Percentiles rank a stretch among this genome's conserved stretches.
These are phyloP conservation scores for Cystobasidium pallidum DNA, from an alignment of 1,284 basidiomycete species.

Conservation along the genomic window DNA sequence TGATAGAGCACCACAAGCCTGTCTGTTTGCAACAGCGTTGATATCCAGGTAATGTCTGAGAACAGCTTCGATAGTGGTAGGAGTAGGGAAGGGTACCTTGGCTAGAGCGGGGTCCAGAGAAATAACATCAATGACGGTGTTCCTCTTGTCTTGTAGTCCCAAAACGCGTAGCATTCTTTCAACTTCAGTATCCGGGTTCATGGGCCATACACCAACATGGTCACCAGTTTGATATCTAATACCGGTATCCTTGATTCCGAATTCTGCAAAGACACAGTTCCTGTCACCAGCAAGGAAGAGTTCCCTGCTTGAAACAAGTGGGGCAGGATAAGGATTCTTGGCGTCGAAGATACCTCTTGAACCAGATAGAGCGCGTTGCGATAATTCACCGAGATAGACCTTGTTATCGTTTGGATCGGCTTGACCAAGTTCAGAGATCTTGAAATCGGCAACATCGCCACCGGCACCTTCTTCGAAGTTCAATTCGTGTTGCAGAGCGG, in stretches of 20 bases:
- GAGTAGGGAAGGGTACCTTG: conserved; percentile 97
- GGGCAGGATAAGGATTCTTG: conserved; percentile 93
- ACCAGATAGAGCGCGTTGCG: conserved; percentile 81
- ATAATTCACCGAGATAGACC: conserved; percentile 80
- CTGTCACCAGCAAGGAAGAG: conserved; percentile 80
- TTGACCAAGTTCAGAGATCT: conserved; percentile 68
- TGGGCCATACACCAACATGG: conserved; percentile 96
- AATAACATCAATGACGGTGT: conserved; percentile 84
- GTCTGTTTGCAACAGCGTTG: conserved; percentile 87
- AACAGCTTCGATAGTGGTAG: conserved; percentile 91
- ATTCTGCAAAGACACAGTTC: conserved; percentile 94
- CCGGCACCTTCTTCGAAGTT: conserved; percentile 93
- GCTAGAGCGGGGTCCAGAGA: conserved; percentile 96
- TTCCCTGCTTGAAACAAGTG: conserved; percentile 75
- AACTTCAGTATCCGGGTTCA: conserved; percentile 89
- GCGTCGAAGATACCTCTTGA: conserved; percentile 93
- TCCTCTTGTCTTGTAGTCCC: conserved; percentile 69
- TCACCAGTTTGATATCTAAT: conserved; percentile 99
- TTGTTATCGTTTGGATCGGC: conserved; percentile 67
- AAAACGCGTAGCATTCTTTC: conserved; percentile 83
- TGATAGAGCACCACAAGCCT: conserved; percentile 82
- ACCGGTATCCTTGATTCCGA: conserved; percentile 91
- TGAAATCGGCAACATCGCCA: conserved; percentile 92
- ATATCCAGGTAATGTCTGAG: conserved; percentile 97
- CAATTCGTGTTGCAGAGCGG: conserved; percentile 76